These are phyloP conservation scores for Nothomitra cinnamomea DNA, from an alignment of 2,329 filamentous ascomycete species.

Conservation along the genomic window DNA sequence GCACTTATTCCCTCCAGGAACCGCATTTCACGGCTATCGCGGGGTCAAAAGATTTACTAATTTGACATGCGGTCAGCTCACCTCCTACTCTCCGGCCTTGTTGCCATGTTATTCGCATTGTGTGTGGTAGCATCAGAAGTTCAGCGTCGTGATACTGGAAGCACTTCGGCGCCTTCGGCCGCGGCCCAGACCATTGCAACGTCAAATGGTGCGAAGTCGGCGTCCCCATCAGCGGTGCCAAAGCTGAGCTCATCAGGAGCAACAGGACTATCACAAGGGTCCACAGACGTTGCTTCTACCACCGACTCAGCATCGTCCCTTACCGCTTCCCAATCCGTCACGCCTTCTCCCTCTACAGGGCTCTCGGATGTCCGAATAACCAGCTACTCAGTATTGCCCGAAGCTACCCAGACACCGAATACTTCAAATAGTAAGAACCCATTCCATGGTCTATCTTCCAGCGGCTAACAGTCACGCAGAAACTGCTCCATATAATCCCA, in stretches of 20 bases:
- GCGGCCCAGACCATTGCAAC: not conserved
- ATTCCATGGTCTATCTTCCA: not conserved
- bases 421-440: not conserved
- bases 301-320: not conserved
- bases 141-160: not conserved
- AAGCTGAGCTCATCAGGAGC: not conserved
- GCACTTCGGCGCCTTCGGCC: not conserved
- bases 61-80: no score
- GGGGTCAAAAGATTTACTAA: no score
- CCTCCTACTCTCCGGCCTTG: no score
- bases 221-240: not conserved
- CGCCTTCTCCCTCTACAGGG: not conserved
- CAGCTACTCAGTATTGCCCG: constrained; percentile 1
- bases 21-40: no score
- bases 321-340: not conserved
- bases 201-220: not conserved
- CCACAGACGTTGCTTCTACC: not conserved
- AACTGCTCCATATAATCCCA: constrained; percentile 8
- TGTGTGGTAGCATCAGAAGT: no score
- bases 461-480: not conserved
- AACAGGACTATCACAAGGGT: not conserved
- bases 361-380: not conserved
- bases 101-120: no score
- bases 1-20: no score
- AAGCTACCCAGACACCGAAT: not conserved